phyloP scores from a whole-genome alignment of 1,284 basidiomycete genomes.

The Ustilago cynodontis region DNA sequence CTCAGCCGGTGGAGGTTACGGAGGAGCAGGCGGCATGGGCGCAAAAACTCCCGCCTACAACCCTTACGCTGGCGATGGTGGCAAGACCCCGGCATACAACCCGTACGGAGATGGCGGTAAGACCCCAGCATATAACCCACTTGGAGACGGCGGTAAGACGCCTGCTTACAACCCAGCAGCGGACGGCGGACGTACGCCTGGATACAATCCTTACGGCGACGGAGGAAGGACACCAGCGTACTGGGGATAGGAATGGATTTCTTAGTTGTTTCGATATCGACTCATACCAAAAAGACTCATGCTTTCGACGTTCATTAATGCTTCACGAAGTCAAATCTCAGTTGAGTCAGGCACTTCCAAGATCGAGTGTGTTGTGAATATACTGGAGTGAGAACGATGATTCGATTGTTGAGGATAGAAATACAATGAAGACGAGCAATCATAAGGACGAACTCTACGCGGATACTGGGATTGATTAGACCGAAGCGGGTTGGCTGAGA shows the following conservation, averaged over 20 bases:
- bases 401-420: not conserved
- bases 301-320: not conserved
- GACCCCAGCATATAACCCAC: conserved; percentile 52
- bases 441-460: not conserved
- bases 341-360: not conserved
- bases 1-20: conserved; percentile 23
- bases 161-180: conserved; percentile 59
- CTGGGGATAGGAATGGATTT: not conserved
- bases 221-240: conserved; percentile 50
- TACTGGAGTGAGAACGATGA: not conserved
- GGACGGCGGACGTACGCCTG: conserved; percentile 54
- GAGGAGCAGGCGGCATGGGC: conserved; percentile 26
- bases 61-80: conserved; percentile 54
- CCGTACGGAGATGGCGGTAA: conserved; percentile 50
- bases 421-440: not conserved
- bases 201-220: conserved; percentile 48
- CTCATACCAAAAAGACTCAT: conserved; percentile 14
- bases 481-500: not conserved
- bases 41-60: conserved; percentile 37
- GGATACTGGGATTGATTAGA: not conserved
- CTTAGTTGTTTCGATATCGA: not conserved
- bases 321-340: conserved; percentile 1
- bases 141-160: conserved; percentile 62
- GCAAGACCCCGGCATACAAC: conserved; percentile 61
- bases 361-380: not conserved